Base-by-base conservation (phyloP, 2,329 filamentous ascomycete genomes). In the Nakataea oryzae region DNA sequence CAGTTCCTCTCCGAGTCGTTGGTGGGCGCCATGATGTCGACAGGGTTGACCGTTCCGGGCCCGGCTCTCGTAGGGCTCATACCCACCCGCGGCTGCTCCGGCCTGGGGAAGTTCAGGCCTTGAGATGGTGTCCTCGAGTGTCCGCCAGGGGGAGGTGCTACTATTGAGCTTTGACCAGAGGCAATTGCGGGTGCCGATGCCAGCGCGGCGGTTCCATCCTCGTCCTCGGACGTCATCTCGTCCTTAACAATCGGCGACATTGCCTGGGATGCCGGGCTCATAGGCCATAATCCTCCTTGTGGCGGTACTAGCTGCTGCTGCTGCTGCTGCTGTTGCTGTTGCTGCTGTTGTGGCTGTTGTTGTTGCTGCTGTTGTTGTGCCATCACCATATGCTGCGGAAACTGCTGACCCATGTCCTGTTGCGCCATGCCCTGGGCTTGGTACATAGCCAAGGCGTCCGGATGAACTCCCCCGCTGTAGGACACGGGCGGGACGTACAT, bases 31-130 rank as follows among this genome's bases (percentile, higher is more conserved):
- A 81, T 82, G 32, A 83, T 77, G 59, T 81, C 78, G 76, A 81
- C 81, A 0, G 80, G 80, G 54, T 82, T 82, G 12, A 80, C 79
- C 4, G 79, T 82, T 41, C 78, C 78, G 3, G 76, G 75, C 1
- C 75, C 73, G 47, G 78, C 72, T 58, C 73, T 66, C 29, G 58
- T 64, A 13, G 69, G 69, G 60, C 69, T 70, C 1, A 65, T 67
- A 5, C 65, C 63, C 24, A 68, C 63, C 4, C 62, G 57, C 5
- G 56, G 62, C 26, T 58, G 54, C 1, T 62, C 62, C 3, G 65
- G 65, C 47, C 30, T 69, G 66, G n/a, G 67, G 65, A 2, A 64
- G 62, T 8, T 64, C 62, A 30, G 56, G 55, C 8, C 57, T 60
- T 13, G 29, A 26, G 29, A 41, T 41, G 2, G 56, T 12, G 14